Percentiles rank a stretch among this genome's conserved stretches.
phyloP scores from a whole-genome alignment of 164 flowering plant genomes.

The Tetracentron sinense region DNA sequence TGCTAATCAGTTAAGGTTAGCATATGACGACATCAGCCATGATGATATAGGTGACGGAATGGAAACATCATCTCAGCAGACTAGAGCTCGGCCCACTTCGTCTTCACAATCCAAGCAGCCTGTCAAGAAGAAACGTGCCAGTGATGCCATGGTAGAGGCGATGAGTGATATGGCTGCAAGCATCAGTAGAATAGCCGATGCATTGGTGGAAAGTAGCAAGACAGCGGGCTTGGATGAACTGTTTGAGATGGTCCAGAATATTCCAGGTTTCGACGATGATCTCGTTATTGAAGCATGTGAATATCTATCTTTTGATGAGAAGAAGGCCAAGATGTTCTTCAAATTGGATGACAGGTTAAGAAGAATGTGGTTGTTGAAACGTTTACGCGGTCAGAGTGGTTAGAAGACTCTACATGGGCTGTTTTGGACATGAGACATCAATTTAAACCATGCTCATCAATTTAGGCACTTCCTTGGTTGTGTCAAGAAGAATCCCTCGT shows the following conservation, averaged over 20 bases:
- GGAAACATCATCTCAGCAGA: slow-evolving; percentile 17
- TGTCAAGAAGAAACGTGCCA: slow-evolving; percentile 7
- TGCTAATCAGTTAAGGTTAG: slow-evolving; percentile 1
- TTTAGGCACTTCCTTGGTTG: too few relatives aligned
- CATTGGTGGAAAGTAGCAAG: slow-evolving; percentile 12
- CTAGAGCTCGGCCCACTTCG: slow-evolving; percentile 17
- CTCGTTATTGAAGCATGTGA: slow-evolving; percentile 28
- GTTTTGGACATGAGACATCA: too few relatives aligned
- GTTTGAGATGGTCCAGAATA: slow-evolving; percentile 18
- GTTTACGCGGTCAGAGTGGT: slow-evolving; percentile 16
- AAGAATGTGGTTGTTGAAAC: slow-evolving; percentile 22
- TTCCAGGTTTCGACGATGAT: slow-evolving; percentile 22
- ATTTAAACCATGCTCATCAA: too few relatives aligned
- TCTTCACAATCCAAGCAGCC: slow-evolving; percentile 13
- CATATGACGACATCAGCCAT: slow-evolving; percentile 8
- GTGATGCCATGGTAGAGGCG: slow-evolving; percentile 14
- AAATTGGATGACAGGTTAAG: slow-evolving; percentile 18
- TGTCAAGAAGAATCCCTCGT: too few relatives aligned
- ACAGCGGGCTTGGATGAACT: slow-evolving; percentile 16
- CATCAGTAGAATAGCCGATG: slow-evolving; percentile 20
- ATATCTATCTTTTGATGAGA: slow-evolving; percentile 20
- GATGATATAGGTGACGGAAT: slow-evolving; percentile 9
- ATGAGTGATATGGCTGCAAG: slow-evolving; percentile 20
- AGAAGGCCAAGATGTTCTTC: slow-evolving; percentile 21
- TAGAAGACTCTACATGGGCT: neutral